These are phyloP conservation scores for Pholiota conissans DNA, from an alignment of 768 basidiomycete genomes.

Conservation along the genomic window DNA sequence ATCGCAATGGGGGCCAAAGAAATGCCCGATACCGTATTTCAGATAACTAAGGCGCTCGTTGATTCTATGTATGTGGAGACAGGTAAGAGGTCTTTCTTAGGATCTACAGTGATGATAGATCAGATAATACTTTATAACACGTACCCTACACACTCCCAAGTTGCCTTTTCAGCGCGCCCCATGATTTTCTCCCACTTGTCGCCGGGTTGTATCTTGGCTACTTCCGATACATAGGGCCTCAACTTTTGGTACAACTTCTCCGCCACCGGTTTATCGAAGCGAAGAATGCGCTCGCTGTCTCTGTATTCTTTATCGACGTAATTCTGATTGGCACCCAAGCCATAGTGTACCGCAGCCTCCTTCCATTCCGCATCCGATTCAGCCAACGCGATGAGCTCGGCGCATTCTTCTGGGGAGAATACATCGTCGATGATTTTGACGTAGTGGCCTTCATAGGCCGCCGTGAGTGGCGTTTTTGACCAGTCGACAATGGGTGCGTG, in stretches of 20 bases:
- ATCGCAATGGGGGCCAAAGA: conserved; percentile 42
- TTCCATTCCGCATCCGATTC: conserved; percentile 35
- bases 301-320: conserved; percentile 38
- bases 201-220: conserved; percentile 30
- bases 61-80: conserved; percentile 23
- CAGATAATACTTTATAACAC: conserved; percentile 16
- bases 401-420: conserved; percentile 42
- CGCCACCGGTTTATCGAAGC: conserved; percentile 34
- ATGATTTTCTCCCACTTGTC: conserved; percentile 34
- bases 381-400: conserved; percentile 34
- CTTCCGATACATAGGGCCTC: conserved; percentile 37
- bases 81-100: not conserved
- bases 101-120: not conserved
- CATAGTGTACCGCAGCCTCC: conserved; percentile 35
- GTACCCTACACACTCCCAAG: conserved; percentile 38
- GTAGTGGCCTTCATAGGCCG: conserved; percentile 35
- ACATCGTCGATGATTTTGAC: conserved; percentile 43
- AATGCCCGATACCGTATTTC: conserved; percentile 42
- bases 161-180: conserved; percentile 24
- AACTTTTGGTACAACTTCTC: conserved; percentile 34
- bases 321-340: conserved; percentile 23
- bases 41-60: conserved; percentile 47
- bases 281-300: conserved; percentile 39
- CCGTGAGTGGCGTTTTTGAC: conserved; percentile 32
- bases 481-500: conserved; percentile 36